phyloP scores from a whole-genome alignment of 495 filamentous ascomycete species.

The Aspergillus sparsus region DNA sequence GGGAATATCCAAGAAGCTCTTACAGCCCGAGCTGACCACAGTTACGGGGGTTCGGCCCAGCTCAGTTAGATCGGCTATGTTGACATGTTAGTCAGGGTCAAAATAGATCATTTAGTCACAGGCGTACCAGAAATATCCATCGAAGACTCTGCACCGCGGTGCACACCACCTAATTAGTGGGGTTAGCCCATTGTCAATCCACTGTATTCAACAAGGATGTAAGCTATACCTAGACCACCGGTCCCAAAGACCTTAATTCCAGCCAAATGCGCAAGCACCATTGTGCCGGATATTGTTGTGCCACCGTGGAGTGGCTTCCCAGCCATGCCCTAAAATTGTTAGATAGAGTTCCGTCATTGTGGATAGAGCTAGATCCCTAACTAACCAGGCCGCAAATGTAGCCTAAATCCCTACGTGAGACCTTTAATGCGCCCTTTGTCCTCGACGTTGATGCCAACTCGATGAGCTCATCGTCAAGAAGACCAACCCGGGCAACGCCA shows the following conservation, averaged over 20 bases:
- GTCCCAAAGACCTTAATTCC: conserved; percentile 95
- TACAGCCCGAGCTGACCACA: conserved; percentile 87
- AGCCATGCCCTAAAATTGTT: conserved; percentile 52
- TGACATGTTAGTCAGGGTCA: conserved; percentile 8
- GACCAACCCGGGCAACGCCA: conserved; percentile 78
- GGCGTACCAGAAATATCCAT: conserved; percentile 77
- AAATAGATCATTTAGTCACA: background rate
- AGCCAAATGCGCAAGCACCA: conserved; percentile 82
- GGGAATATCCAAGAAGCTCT: conserved; percentile 92
- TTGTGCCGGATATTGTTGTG: conserved; percentile 90
- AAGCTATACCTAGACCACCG: conserved; percentile 52
- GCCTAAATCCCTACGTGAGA: conserved; percentile 81
- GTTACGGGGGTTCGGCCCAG: conserved; percentile 88
- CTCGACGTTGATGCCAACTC: conserved; percentile 67
- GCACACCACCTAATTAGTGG: conserved; percentile 78
- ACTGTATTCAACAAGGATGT: background rate
- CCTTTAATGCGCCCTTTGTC: conserved; percentile 66
- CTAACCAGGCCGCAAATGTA: conserved; percentile 78
- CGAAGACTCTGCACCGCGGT: conserved; percentile 78
- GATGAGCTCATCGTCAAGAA: conserved; percentile 67
- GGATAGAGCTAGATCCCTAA: conserved; percentile 6
- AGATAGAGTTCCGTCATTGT: background rate
- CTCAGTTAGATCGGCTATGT: conserved; percentile 82
- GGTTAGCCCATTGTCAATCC: background rate
- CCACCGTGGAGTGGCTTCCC: conserved; percentile 77